Evolutionary conservation across 805 yeast species (phyloP).

Genomic region (Wickerhamiella galacta): DNA sequence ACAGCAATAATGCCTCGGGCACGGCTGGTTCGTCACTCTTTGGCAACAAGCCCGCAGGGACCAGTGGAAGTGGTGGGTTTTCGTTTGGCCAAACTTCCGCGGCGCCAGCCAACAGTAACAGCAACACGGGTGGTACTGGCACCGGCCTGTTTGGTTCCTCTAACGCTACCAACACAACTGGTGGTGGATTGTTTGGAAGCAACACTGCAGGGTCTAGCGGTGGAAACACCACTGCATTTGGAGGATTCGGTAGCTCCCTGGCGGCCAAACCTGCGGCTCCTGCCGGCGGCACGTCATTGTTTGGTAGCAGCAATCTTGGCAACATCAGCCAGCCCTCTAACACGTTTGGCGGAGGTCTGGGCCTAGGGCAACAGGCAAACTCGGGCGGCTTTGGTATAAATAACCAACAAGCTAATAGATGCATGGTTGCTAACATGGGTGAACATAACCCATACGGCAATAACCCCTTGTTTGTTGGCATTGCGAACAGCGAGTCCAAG

Average conservation of each 20-base stretch:
- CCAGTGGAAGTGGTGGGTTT: too few relatives aligned
- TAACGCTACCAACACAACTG: slow-evolving; percentile 1
- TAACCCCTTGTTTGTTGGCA: slow-evolving; percentile 40
- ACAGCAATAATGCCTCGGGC: neutral
- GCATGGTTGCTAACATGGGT: slow-evolving; percentile 2
- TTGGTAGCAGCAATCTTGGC: too few relatives aligned
- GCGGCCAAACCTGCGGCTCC: too few relatives aligned
- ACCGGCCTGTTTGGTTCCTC: slow-evolving; percentile 5
- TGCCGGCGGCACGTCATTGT: too few relatives aligned
- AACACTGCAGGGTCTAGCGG: slow-evolving; percentile 10
- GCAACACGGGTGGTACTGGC: slow-evolving; percentile 2
- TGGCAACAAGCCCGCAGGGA: too few relatives aligned
- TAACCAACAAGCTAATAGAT: neutral
- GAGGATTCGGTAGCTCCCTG: too few relatives aligned
- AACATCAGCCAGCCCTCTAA: too few relatives aligned
- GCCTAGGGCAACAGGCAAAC: too few relatives aligned
- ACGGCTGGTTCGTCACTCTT: too few relatives aligned
- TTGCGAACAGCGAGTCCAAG: slow-evolving; percentile 21
- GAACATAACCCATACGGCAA: slow-evolving; percentile 61
- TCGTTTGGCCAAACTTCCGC: too few relatives aligned
- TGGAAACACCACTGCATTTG: slow-evolving; percentile 4
- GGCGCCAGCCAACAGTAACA: slow-evolving; percentile 1
- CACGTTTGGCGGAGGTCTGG: too few relatives aligned
- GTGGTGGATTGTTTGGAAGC: slow-evolving; percentile 19
- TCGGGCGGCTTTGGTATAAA: too few relatives aligned